A percentile compares a stretch with the other conserved stretches of the same genome.
Evolutionary conservation across 129 eudicot genomes (phyloP).

Genomic region (Scalesia atractyloides): DNA sequence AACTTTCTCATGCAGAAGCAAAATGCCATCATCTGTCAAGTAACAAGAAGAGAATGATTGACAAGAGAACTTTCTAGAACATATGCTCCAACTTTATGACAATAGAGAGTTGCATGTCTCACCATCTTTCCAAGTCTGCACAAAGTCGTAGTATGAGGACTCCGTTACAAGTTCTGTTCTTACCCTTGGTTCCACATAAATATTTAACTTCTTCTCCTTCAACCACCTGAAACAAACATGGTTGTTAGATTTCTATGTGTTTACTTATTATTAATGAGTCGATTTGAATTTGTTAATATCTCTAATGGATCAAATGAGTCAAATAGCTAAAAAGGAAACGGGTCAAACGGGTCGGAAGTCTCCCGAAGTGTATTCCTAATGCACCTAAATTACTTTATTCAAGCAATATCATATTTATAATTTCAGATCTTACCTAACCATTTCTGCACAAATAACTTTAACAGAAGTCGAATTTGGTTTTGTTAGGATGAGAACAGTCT

Average conservation of each 20-base stretch:
- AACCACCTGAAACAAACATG: constrained; percentile 64
- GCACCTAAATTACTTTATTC: background rate
- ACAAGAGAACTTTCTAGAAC: constrained; percentile 27
- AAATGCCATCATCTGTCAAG: constrained; percentile 65
- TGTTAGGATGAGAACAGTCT: constrained; percentile 76
- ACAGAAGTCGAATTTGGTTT: constrained; percentile 94
- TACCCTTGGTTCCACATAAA: constrained; percentile 87
- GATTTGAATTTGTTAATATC: too few species aligned
- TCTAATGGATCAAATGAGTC: background rate
- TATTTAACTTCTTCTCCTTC: constrained; percentile 61
- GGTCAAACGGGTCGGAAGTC: background rate
- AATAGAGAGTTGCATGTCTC: constrained; percentile 27
- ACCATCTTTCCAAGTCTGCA: constrained; percentile 83
- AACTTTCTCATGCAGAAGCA: constrained; percentile 76
- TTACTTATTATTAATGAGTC: too few species aligned
- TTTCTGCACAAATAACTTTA: constrained; percentile 64
- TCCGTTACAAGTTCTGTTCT: constrained; percentile 73
- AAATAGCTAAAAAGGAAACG: background rate
- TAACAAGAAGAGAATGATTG: constrained; percentile 17
- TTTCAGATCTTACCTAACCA: constrained; percentile 65
- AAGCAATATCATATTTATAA: background rate
- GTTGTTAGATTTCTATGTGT: background rate
- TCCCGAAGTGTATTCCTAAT: background rate
- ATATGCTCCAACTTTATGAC: constrained; percentile 15
- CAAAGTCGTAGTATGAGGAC: constrained; percentile 75